A percentile compares a stretch with the other conserved stretches of the same genome.
Conservation (phyloP, 805 yeast species). For the Phaffomyces thermotolerans region DNA sequence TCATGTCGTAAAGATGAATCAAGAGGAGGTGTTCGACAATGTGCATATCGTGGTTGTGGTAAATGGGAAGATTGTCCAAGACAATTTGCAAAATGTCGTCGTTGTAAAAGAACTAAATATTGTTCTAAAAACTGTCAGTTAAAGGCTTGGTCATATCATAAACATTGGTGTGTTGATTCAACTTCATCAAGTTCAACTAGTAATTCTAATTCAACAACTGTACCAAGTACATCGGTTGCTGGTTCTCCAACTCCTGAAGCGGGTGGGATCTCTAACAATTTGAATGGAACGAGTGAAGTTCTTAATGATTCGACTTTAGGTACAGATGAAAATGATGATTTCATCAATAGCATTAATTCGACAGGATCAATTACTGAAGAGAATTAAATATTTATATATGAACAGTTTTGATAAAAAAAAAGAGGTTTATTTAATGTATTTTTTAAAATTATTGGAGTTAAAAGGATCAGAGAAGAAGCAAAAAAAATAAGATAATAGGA, state of each 20-base stretch:
- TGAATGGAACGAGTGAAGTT: background rate
- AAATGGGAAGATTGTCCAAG: constrained; percentile 88
- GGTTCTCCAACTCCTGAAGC: background rate
- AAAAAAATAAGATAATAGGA: no score
- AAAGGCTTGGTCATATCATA: constrained; percentile 86
- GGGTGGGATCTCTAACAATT: background rate
- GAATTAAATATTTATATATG: background rate
- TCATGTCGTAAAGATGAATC: constrained; percentile 87
- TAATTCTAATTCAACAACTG: background rate
- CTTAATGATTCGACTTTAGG: background rate
- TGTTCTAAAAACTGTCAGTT: constrained; percentile 91
- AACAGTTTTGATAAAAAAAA: constrained; percentile 1
- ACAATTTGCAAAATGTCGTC: constrained; percentile 89
- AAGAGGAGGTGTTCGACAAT: constrained; percentile 86
- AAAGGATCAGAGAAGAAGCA: no score
- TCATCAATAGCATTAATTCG: background rate
- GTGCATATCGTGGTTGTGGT: constrained; percentile 91
- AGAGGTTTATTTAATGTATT: no score
- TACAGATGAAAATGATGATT: background rate
- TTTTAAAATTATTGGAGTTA: no score
- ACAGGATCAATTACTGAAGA: background rate
- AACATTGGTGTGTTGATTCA: constrained; percentile 77
- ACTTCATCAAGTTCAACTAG: constrained; percentile 2
- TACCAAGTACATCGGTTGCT: constrained; percentile 1
- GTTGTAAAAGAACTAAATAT: constrained; percentile 92